Evolutionary conservation across 768 basidiomycete species (phyloP).

Genomic region (Tricholoma sp.): DNA sequence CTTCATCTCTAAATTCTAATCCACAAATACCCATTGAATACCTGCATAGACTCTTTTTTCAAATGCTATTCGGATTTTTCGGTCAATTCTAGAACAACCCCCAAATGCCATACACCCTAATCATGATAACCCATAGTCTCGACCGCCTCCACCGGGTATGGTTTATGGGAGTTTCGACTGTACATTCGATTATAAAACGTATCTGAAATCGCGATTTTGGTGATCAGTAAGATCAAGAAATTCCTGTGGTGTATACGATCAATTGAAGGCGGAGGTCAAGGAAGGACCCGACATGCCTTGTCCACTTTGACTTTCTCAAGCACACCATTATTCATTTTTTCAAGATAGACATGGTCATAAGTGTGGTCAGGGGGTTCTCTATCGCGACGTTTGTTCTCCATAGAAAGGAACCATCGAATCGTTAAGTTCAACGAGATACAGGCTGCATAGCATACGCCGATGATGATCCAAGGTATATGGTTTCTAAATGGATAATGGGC

Average conservation of each 20-base stretch:
- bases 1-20: no score
- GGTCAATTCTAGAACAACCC: no score
- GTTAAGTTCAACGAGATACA: slow-evolving; percentile 43
- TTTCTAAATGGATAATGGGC: slow-evolving; percentile 36
- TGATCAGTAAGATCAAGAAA: slow-evolving; percentile 69
- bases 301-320: slow-evolving; percentile 53
- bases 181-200: slow-evolving; percentile 43
- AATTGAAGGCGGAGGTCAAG: not conserved
- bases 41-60: no score
- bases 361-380: slow-evolving; percentile 44
- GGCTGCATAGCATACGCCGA: slow-evolving; percentile 53
- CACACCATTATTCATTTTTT: slow-evolving; percentile 48
- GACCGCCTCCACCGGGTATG: no score
- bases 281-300: slow-evolving; percentile 40
- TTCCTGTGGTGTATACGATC: slow-evolving; percentile 36
- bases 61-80: no score
- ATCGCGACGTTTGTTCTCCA: slow-evolving; percentile 65
- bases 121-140: no score
- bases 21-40: no score
- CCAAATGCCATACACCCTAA: no score
- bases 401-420: slow-evolving; percentile 48
- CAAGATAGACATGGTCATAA: slow-evolving; percentile 60
- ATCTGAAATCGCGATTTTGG: slow-evolving; percentile 70
- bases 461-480: slow-evolving; percentile 73
- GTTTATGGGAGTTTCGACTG: no score